Evolutionary conservation across 2,329 filamentous ascomycete genomes (phyloP).

Genomic region (Fusarium globosum): DNA sequence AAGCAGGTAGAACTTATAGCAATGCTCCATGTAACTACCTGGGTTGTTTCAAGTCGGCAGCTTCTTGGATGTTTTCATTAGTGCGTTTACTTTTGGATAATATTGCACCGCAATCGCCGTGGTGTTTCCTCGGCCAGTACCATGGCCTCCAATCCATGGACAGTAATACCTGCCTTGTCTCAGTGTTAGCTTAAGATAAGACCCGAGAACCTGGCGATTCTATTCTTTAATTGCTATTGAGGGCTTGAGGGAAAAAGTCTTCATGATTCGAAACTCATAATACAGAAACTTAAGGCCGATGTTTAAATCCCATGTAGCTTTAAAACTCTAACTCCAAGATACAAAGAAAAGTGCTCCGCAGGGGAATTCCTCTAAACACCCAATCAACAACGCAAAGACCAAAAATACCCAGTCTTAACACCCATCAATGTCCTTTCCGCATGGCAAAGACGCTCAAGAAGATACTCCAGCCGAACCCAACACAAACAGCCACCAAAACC

Average conservation of each 20-base stretch:
- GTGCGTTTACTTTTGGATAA: not conserved
- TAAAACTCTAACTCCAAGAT: constrained; percentile 6
- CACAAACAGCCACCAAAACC: constrained; percentile 50
- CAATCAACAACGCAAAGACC: not conserved
- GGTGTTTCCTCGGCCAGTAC: no score
- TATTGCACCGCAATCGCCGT: not conserved
- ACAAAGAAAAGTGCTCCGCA: constrained; percentile 24
- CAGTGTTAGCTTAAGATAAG: not conserved
- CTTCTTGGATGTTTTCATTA: not conserved
- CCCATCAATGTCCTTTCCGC: constrained; percentile 19
- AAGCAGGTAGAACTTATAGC: not conserved
- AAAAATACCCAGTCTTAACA: not conserved
- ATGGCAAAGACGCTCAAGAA: constrained; percentile 51
- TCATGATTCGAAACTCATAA: not conserved
- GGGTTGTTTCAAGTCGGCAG: not conserved
- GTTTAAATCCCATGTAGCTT: not conserved
- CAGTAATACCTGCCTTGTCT: not conserved
- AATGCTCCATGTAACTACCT: not conserved
- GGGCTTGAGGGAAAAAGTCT: not conserved
- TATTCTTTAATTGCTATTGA: no score
- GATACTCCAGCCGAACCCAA: constrained; percentile 53
- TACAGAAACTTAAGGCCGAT: not conserved
- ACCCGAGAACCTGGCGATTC: not conserved
- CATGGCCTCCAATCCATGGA: not conserved
- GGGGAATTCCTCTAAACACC: constrained; percentile 5